phyloP scores from a whole-genome alignment of 331 rosid species.

The Quercus phellos region DNA sequence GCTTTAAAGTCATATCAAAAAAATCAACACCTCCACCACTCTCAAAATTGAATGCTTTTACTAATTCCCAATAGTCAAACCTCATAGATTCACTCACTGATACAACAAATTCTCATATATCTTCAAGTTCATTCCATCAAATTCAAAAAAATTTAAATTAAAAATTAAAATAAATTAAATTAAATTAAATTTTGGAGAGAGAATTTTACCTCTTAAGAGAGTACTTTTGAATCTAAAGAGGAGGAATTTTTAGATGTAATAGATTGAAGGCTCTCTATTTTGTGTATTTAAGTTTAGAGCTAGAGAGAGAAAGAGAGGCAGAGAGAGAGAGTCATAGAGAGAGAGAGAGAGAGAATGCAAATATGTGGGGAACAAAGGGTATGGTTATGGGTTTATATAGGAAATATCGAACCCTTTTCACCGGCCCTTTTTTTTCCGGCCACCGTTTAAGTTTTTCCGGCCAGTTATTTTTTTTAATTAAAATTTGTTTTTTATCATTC shows the following conservation, averaged over 20 bases:
- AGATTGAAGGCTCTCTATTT: slow-evolving; percentile 30
- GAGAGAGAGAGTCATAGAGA: neutral
- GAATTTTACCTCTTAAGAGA: slow-evolving; percentile 53
- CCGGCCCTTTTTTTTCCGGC: slow-evolving; percentile 39
- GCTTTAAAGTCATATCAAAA: neutral
- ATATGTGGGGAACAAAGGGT: slow-evolving; percentile 48
- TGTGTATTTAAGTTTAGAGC: neutral
- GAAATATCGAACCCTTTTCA: slow-evolving; percentile 48
- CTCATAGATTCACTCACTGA: slow-evolving; percentile 34
- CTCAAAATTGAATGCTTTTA: slow-evolving; percentile 18
- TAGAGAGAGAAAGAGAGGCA: slow-evolving; percentile 2
- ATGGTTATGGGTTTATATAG: slow-evolving; percentile 78
- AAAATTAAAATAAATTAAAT: neutral
- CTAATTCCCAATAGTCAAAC: slow-evolving; percentile 40
- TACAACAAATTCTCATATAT: slow-evolving; percentile 1
- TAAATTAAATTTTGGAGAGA: slow-evolving; percentile 11
- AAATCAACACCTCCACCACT: slow-evolving; percentile 14
- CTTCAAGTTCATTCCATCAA: neutral
- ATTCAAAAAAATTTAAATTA: no score
- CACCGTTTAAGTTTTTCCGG: slow-evolving; percentile 41
- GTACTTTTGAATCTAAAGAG: slow-evolving; percentile 15
- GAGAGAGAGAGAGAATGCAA: slow-evolving; percentile 20
- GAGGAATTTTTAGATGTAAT: slow-evolving; percentile 3
- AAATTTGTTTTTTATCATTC: neutral
- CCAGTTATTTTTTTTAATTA: neutral